These are phyloP conservation scores for Stephania yunnanensis DNA, from an alignment of 164 flowering plant genomes.

Conservation along the genomic window DNA sequence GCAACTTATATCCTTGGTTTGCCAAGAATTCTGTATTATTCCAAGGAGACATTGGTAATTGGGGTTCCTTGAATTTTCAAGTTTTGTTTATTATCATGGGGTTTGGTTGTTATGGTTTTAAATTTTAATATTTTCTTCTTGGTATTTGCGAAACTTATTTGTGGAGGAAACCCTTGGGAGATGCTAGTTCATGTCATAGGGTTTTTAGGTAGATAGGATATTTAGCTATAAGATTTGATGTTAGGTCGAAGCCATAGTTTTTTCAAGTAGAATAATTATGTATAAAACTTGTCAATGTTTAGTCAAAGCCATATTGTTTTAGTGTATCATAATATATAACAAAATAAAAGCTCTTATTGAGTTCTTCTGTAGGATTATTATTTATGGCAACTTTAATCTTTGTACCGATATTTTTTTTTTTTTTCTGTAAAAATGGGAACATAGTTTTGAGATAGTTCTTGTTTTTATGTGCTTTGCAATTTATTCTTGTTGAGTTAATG, in stretches of 20 bases:
- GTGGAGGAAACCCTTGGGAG: not conserved
- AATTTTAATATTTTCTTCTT: not conserved
- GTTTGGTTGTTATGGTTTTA: not conserved
- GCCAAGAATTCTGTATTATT: constrained; percentile 76
- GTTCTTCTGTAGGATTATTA: too few species aligned
- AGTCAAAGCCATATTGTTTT: too few species aligned
- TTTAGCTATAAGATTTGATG: not conserved
- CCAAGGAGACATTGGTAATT: constrained; percentile 88
- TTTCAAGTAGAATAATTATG: too few species aligned
- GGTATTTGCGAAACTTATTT: not conserved
- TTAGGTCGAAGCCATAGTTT: not conserved
- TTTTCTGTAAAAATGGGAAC: too few species aligned
- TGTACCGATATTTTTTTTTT: too few species aligned
- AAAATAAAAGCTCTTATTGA: too few species aligned
- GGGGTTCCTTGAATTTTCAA: constrained; percentile 2
- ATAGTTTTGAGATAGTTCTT: too few species aligned
- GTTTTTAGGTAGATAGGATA: not conserved
- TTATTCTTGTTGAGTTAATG: too few species aligned
- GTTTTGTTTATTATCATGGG: not conserved
- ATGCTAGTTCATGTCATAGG: not conserved
- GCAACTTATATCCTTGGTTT: constrained; percentile 58
- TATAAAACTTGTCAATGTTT: too few species aligned
- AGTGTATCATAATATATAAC: too few species aligned
- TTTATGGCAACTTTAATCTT: too few species aligned
- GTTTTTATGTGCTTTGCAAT: too few species aligned